Percentiles rank a stretch among this genome's conserved stretches.
phyloP scores from a whole-genome alignment of 1,284 basidiomycete species.

The Afroboletus lepidellus region DNA sequence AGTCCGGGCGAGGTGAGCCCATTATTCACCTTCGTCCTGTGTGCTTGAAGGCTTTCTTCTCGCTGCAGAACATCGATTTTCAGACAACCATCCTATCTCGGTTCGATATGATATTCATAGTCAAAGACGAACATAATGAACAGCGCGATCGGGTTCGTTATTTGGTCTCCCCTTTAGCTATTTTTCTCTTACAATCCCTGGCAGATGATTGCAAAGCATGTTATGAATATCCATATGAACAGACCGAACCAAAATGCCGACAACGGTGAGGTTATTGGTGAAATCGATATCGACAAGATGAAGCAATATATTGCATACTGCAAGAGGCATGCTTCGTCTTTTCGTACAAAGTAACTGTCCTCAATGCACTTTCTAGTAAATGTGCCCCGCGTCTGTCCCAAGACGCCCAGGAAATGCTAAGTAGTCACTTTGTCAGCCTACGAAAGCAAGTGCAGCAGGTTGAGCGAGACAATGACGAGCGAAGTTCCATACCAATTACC shows the following conservation, averaged over 20 bases:
- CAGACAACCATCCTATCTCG: constrained; percentile 98
- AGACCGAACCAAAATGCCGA: constrained; percentile 64
- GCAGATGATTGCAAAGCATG: constrained; percentile 93
- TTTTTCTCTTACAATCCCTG: constrained; percentile 3
- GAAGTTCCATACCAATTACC: constrained; percentile 98
- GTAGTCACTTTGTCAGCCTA: constrained; percentile 94
- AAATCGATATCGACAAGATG: constrained; percentile 98
- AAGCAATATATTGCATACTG: constrained; percentile 96
- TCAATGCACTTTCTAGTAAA: constrained; percentile 54
- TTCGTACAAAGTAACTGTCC: not conserved
- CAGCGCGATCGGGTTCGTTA: constrained; percentile 76
- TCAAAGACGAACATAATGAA: constrained; percentile 98
- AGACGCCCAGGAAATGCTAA: constrained; percentile 95
- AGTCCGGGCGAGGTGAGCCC: constrained; percentile 86
- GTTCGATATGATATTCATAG: constrained; percentile 99
- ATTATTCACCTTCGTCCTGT: not conserved
- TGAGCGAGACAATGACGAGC: constrained; percentile 95
- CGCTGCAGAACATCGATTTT: constrained; percentile 88
- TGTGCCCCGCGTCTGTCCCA: constrained; percentile 92
- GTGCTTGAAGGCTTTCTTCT: not conserved
- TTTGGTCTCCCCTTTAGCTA: not conserved
- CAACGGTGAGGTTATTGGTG: constrained; percentile 73
- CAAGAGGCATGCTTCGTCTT: constrained; percentile 66
- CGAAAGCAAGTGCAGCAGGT: constrained; percentile 96
- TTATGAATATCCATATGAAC: constrained; percentile 99